Evolutionary conservation across 306 rosid genomes (phyloP).

Genomic region (Prunus mongolica): DNA sequence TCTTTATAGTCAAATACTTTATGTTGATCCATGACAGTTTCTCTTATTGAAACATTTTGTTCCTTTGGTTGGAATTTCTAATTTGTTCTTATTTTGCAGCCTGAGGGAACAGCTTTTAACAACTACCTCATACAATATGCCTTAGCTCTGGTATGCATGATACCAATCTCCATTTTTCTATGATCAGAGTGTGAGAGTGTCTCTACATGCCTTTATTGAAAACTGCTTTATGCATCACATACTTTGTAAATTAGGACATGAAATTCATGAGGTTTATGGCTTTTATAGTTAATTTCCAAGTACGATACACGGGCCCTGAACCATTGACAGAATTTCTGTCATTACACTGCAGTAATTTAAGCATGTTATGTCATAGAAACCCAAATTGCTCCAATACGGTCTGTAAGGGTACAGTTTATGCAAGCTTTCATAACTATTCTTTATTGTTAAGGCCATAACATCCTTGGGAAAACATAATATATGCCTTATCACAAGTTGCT

Average conservation of each 20-base stretch:
- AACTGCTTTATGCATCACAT: too few species aligned
- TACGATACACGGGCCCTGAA: too few species aligned
- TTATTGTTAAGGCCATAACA: not conserved
- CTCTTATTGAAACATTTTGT: not conserved
- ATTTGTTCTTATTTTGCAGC: constrained; percentile 57
- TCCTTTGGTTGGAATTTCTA: constrained; percentile 15
- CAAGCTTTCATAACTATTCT: not conserved
- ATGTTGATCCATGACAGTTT: not conserved
- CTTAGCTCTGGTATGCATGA: constrained; percentile 72
- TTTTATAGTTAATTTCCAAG: too few species aligned
- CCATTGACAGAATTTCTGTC: too few species aligned
- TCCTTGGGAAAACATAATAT: not conserved
- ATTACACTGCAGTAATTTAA: too few species aligned
- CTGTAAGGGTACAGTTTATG: too few species aligned
- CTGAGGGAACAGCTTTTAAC: constrained; percentile 74
- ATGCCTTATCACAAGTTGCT: not conserved
- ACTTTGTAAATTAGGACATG: too few species aligned
- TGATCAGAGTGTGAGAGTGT: not conserved
- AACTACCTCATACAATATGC: constrained; percentile 89
- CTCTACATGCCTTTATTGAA: not conserved
- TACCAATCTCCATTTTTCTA: constrained; percentile 12
- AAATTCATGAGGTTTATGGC: too few species aligned
- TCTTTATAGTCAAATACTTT: not conserved
- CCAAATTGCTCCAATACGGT: too few species aligned
- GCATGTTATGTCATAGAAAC: too few species aligned